Base-by-base conservation (phyloP, 768 basidiomycete genomes). In the Leccinum variicolor region DNA sequence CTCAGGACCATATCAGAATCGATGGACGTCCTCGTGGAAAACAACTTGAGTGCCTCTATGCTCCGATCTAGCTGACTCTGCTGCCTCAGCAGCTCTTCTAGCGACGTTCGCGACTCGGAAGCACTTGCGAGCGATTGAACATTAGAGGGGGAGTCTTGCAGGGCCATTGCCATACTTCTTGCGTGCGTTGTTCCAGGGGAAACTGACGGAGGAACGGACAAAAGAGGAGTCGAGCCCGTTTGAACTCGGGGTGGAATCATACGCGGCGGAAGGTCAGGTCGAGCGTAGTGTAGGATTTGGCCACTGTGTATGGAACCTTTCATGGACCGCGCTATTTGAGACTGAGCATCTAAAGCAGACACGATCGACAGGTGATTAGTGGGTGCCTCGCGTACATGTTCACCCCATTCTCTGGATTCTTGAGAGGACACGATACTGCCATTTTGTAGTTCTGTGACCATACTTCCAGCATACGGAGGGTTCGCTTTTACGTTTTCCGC, bases 21-120 rank as follows among this genome's bases (percentile, higher is more conserved):
- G 19, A 31, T 9, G 21, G 61, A 58, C 13, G 54, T 29, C 52
- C 55, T 53, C 29, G 71, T 66, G 36, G 79, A 76, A 60, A 82
- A 78, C 25, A 81, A 57, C 45, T 76, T 78, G 48, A 90, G 74
- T 34, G 79, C 80, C 28, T 82, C 82, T 52, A 90, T 87, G 56
- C 79, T 86, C 66, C 75, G 75, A 63, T 88, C 87, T 52, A 90
- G 75, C 59, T 88, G 84, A 2, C 69, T 78, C 66, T 87, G 85
- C 64, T 86, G 81, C 23, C 82, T 81, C 45, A 84, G 63, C 33
- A 89, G 74, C 53, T 80, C 76, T 36, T 81, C 78, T 23, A 84
- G 71, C 1, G 83, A 81, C 17, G 68, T 70, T 36, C 66, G 57
- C 47, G 69, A 67, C 9, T 58, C 65, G 25, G 63, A 55, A 47